Percentiles rank a stretch among this genome's conserved stretches.
phyloP scores from a whole-genome alignment of 1,284 basidiomycete species.

The Ceratobasidium sp. region DNA sequence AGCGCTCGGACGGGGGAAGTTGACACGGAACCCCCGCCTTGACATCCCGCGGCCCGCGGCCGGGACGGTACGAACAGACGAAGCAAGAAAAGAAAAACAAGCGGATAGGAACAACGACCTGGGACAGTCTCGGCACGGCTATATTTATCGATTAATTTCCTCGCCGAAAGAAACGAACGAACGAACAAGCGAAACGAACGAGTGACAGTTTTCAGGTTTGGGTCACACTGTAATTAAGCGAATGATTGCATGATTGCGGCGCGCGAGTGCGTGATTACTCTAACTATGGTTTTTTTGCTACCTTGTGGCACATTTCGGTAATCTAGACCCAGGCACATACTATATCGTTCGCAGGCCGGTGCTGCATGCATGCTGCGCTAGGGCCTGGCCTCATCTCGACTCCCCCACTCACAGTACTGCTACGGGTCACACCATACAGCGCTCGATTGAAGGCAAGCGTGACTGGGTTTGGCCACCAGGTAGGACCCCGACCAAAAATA shows the following conservation, averaged over 20 bases:
- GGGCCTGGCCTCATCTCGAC: background rate
- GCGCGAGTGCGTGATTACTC: too few species aligned
- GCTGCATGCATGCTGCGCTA: background rate
- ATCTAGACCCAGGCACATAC: too few species aligned
- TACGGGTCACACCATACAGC: too few species aligned
- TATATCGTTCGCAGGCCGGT: background rate
- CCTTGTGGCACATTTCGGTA: too few species aligned
- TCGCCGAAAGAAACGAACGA: background rate
- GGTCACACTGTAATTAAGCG: too few species aligned
- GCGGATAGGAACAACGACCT: background rate
- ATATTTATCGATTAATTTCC: background rate
- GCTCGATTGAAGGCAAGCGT: too few species aligned
- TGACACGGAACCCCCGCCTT: background rate
- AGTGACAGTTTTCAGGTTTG: too few species aligned
- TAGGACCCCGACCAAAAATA: slow-evolving; percentile 7
- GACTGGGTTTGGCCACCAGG: background rate
- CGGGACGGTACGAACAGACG: background rate
- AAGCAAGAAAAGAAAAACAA: background rate
- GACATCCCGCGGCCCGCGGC: background rate
- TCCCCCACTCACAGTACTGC: background rate
- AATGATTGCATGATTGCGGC: too few species aligned
- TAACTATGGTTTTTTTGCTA: too few species aligned
- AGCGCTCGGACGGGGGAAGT: too few species aligned
- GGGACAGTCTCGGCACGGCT: background rate
- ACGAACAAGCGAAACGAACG: too few species aligned